A percentile compares a stretch with the other conserved stretches of the same genome.
These are phyloP conservation scores for Phtheirospermum japonicum DNA, from an alignment of 257 asterid species.

Conservation along the genomic window DNA sequence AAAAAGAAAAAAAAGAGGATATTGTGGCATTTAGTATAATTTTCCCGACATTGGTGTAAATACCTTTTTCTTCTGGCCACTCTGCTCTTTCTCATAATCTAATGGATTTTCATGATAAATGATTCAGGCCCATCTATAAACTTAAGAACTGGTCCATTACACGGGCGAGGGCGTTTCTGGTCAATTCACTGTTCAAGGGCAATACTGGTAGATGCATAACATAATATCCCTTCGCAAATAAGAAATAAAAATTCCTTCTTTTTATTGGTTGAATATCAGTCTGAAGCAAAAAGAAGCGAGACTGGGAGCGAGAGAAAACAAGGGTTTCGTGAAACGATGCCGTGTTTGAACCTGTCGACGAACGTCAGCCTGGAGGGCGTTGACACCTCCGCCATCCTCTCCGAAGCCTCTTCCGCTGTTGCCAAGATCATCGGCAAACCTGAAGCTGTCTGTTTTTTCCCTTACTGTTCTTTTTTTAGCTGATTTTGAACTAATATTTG, in stretches of 20 bases:
- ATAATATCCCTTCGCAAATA: background rate
- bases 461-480: background rate
- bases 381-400: constrained; percentile 76
- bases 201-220: background rate
- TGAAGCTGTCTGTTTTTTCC: constrained; percentile 51
- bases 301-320: constrained; percentile 2
- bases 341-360: constrained; percentile 89
- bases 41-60: too few relatives aligned
- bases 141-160: background rate
- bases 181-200: background rate
- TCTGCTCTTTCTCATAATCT: too few relatives aligned
- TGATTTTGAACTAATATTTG: background rate
- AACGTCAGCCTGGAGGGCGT: constrained; percentile 82
- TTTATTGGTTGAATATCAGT: too few relatives aligned
- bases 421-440: constrained; percentile 91
- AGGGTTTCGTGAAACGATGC: constrained; percentile 55
- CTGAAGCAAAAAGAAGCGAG: background rate
- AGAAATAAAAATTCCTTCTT: background rate
- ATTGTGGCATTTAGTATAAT: too few relatives aligned
- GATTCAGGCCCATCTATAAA: too few relatives aligned
- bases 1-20: too few relatives aligned
- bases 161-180: background rate
- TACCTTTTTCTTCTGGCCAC: too few relatives aligned
- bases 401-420: constrained; percentile 81
- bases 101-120: too few relatives aligned